Base-by-base conservation (phyloP, 305 asterid species). In the Caryopteris hybrid region DNA sequence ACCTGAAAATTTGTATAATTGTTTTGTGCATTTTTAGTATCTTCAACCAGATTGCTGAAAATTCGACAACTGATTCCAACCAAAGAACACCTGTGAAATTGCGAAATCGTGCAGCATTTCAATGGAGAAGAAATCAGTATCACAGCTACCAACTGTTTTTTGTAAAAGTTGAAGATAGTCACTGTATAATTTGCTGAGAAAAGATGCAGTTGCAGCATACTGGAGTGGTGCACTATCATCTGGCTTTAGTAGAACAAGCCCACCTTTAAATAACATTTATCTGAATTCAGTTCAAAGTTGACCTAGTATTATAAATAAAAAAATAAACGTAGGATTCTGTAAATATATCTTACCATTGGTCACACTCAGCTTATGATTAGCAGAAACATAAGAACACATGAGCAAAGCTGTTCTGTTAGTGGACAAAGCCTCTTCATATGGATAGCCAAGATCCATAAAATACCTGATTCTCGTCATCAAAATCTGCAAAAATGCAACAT, bases 371-470 rank as follows among this genome's bases (percentile, higher is more conserved):
- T 72, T 69, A 18, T 33, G 66, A 66, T 20, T 53, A 36, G 78
- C 68, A 69, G 75, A 78, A 51, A 72, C 20, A 73, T 81, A 87
- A 4, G 84, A 81, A 58, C 86, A 87, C 81, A 87, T 78, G 65
- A 83, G 85, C 66, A 67, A 65, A 21, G 79, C 85, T 12, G 75
- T 83, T 61, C 81, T 77, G 78, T 81, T 78, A 42, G 86, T 81
- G 17, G 87, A 72, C 27, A 85, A 63, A 3, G 77, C 76, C 47
- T 73, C 73, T 77, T 85, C 89, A 22, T 85, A 85, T 0, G 91
- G 95, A 78, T 78, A 87, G n/a, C 95, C 95, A 53, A 76, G 83
- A 70, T 85, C 86, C 11, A 59, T 67, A 23, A 83, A 85, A 62
- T 68, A 83, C 64, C 88, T 76, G 7, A 85, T 75, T 65, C 91